These are phyloP conservation scores for Oldenlandia corymbosa DNA, from an alignment of 257 asterid genomes.

Conservation along the genomic window DNA sequence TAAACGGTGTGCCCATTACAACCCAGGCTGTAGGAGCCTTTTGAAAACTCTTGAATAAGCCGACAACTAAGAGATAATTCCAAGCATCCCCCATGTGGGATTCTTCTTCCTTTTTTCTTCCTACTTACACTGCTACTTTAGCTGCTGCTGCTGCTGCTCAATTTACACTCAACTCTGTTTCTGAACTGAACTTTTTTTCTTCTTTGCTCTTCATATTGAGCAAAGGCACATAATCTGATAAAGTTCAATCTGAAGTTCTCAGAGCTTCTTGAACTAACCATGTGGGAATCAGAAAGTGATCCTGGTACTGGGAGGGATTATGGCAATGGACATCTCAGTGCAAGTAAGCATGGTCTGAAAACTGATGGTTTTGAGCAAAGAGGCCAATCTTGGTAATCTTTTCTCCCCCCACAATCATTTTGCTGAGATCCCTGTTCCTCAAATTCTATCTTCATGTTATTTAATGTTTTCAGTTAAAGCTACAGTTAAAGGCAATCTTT, in stretches of 20 bases:
- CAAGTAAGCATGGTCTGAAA: conserved; percentile 49
- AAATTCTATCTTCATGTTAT: background rate
- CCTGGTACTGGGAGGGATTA: conserved; percentile 51
- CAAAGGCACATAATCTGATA: background rate
- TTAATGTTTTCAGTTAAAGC: background rate
- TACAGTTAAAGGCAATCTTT: background rate
- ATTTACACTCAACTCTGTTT: too few species aligned
- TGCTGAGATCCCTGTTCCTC: background rate
- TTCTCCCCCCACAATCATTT: conserved; percentile 15
- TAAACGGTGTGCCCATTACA: conserved; percentile 55
- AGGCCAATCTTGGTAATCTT: conserved; percentile 92
- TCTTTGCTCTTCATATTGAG: conserved; percentile 17
- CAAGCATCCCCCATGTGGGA: conserved; percentile 78
- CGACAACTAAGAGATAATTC: conserved; percentile 64
- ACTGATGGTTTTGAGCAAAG: conserved; percentile 83
- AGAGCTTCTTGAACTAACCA: conserved; percentile 16
- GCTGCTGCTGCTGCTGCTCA: conserved; percentile 3
- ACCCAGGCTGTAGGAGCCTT: conserved; percentile 63
- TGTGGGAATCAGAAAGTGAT: conserved; percentile 93
- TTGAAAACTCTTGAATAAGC: conserved; percentile 35
- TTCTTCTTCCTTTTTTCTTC: conserved; percentile 31
- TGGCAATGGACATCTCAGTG: conserved; percentile 55
- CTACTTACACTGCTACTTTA: conserved; percentile 21
- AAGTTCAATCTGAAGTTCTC: conserved; percentile 13
- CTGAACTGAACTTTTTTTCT: conserved; percentile 9